These are phyloP conservation scores for Pulveroboletus sp. DNA, from an alignment of 768 basidiomycete genomes.

Conservation along the genomic window DNA sequence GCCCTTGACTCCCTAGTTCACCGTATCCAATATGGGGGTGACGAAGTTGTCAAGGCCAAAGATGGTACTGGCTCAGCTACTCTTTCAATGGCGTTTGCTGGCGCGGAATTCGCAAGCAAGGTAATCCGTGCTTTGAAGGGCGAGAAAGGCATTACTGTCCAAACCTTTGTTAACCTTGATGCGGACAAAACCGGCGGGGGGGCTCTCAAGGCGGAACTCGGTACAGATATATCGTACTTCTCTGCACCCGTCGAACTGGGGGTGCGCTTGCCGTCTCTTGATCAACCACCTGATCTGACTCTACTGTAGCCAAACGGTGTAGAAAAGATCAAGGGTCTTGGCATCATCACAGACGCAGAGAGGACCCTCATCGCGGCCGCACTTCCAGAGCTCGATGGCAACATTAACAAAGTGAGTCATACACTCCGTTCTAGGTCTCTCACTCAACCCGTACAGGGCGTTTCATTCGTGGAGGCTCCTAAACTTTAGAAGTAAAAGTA, in stretches of 20 bases:
- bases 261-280: conserved; percentile 36
- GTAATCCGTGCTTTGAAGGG: conserved; percentile 82
- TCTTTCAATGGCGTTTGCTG: conserved; percentile 95
- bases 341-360: conserved; percentile 69
- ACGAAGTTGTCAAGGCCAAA: conserved; percentile 98
- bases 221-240: conserved; percentile 78
- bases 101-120: conserved; percentile 82
- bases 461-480: conserved; percentile 22
- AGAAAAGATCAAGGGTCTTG: conserved; percentile 76
- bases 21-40: conserved; percentile 93
- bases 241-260: conserved; percentile 86
- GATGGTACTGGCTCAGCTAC: conserved; percentile 88
- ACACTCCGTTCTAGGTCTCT: neutral
- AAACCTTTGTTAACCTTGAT: conserved; percentile 76
- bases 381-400: conserved; percentile 69
- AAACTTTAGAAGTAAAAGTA: conserved; percentile 22
- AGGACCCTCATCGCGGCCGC: conserved; percentile 72
- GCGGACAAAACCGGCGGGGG: conserved; percentile 68
- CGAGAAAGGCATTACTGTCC: conserved; percentile 81
- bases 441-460: conserved; percentile 16
- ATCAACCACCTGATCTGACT: neutral
- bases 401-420: conserved; percentile 61
- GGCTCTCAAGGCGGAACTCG: conserved; percentile 77
- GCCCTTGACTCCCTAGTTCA: conserved; percentile 61
- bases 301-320: conserved; percentile 68